Base-by-base conservation (phyloP, 1,139 yeast genomes). In the Schizosaccharomyces versatilis region DNA sequence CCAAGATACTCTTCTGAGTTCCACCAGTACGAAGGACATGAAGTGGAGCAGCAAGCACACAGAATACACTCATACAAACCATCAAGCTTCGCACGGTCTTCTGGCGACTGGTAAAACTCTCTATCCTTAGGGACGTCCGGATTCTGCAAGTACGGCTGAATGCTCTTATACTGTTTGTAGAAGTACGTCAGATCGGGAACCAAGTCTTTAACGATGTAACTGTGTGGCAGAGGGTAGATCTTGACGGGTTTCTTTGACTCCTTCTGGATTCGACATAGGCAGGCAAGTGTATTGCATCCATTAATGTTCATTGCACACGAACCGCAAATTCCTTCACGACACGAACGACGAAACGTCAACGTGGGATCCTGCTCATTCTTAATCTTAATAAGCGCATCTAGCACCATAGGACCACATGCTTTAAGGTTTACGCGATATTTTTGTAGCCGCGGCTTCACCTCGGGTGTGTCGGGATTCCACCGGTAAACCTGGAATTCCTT, bases 11-110 rank as follows among this genome's bases (percentile, higher is more conserved):
- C 94, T 71, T 88, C 95, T 73, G 86, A 95, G 73, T 93, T 93
- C 99, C 99, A 93, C 98, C 99, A 93, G 77, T 93, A 93, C 7
- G 97, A 86, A 55, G 99, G 98, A 75, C 99, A 90, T 40, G 98
- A 80, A 54, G 99, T 93, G 44, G 97, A 88, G 72, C 98, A 90
- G 73, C 98, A 90, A 36, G 98, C 98, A 75, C 98, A 90, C 67
- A 90, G 76, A 65, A 90, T 90, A 75, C 98, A 90, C 72, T 90
- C 98, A 72, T 90, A 90, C 64, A 90, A 74, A 58, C 98, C 97
- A 69, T 90, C 97, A 67, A 90, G 78, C 73, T 90, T 93, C 72
- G 84, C 86, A 73, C 99, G 82, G 73, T 90, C 98, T 61, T 76
- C 94, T 62, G 85, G 77, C 64, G 86, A 76, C 72, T 90, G 99